Conservation (phyloP, 2,329 filamentous ascomycete genomes). For the Penicillium sp. region DNA sequence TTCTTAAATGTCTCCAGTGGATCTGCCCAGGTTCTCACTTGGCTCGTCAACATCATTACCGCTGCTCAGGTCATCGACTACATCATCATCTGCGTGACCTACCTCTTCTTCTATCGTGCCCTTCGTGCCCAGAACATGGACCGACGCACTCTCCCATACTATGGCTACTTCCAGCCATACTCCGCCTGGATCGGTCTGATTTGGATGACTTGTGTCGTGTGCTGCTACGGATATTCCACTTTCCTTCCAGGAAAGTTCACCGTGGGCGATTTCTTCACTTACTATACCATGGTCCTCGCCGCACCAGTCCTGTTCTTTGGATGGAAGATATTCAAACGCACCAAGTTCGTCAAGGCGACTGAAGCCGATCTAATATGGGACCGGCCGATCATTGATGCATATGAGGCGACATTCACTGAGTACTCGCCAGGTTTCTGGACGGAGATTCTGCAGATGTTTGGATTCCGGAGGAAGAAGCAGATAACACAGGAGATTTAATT, state of each 20-base stretch:
- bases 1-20: constrained; percentile 68
- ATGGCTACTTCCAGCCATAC: constrained; percentile 68
- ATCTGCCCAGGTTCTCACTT: constrained; percentile 63
- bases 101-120: constrained; percentile 70
- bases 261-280: constrained; percentile 68
- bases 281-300: constrained; percentile 67
- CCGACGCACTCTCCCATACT: constrained; percentile 67
- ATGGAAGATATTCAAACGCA: constrained; percentile 58
- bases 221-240: constrained; percentile 72
- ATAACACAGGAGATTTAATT: constrained; percentile 6
- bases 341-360: constrained; percentile 14
- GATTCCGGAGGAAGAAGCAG: constrained; percentile 5
- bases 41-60: constrained; percentile 30
- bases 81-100: constrained; percentile 65
- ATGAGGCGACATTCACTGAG: constrained; percentile 16
- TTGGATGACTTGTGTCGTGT: constrained; percentile 67
- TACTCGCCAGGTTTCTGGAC: constrained; percentile 49
- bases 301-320: constrained; percentile 67
- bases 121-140: constrained; percentile 67
- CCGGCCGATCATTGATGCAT: constrained; percentile 14
- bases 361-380: constrained; percentile 22
- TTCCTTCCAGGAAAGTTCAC: constrained; percentile 67
- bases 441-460: constrained; percentile 47
- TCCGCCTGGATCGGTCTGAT: constrained; percentile 65
- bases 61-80: constrained; percentile 30